Percentiles rank a stretch among this genome's conserved stretches.
Conservation (phyloP, 2,329 filamentous ascomycete genomes). For the Pseudogymnoascus sp. region DNA sequence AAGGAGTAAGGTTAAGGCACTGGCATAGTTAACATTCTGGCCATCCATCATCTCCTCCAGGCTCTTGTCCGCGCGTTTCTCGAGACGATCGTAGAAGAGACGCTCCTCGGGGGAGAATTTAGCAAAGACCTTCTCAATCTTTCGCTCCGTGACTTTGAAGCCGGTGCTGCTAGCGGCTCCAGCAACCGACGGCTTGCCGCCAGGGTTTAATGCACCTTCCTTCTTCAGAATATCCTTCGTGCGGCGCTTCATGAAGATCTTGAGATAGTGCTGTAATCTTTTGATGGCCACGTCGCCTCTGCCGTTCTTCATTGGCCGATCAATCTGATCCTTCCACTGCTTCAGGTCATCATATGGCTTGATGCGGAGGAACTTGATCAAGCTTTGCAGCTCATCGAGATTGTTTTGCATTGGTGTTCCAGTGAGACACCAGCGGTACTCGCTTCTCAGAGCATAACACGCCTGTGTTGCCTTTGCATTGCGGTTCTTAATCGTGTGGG, state of each 20-base stretch:
- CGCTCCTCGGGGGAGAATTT: constrained; percentile 75
- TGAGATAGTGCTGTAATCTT: constrained; percentile 74
- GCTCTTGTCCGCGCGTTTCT: constrained; percentile 76
- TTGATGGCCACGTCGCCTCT: constrained; percentile 83
- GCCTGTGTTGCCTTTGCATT: constrained; percentile 94
- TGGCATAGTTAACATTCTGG: constrained; percentile 78
- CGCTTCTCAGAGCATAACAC: constrained; percentile 73
- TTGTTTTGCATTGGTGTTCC: constrained; percentile 99
- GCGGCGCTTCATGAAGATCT: constrained; percentile 96
- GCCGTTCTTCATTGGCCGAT: constrained; percentile 79
- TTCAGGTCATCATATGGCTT: constrained; percentile 80
- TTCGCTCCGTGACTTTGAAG: constrained; percentile 88
- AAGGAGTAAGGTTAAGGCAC: constrained; percentile 84
- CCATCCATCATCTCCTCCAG: constrained; percentile 83
- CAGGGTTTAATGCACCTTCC: constrained; percentile 71
- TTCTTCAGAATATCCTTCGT: constrained; percentile 95
- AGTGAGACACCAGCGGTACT: constrained; percentile 93
- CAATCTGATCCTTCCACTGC: constrained; percentile 88
- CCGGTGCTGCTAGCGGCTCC: constrained; percentile 48
- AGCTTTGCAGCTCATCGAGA: constrained; percentile 86
- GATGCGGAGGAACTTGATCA: constrained; percentile 88
- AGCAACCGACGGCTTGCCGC: constrained; percentile 51
- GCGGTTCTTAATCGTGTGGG: constrained; percentile 96
- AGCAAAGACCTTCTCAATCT: constrained; percentile 71
- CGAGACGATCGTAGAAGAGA: constrained; percentile 76